Percentiles rank a stretch among this genome's conserved stretches.
phyloP scores from a whole-genome alignment of 1,284 basidiomycete genomes.

The Gymnopus androsaceus region DNA sequence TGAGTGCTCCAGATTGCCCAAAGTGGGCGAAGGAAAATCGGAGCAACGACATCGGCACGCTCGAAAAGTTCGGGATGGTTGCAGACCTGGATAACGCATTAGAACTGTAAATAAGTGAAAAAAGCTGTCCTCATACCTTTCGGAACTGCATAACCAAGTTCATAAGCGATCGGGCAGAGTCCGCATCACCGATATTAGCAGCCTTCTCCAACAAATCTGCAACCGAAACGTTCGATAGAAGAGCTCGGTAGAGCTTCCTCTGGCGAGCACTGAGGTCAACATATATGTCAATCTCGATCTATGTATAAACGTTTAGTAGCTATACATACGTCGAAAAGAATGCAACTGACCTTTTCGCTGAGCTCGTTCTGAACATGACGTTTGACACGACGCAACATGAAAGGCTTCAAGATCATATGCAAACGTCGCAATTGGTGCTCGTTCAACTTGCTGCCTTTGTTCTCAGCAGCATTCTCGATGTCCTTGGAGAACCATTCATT shows the following conservation, averaged over 20 bases:
- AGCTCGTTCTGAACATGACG: slow-evolving; percentile 99
- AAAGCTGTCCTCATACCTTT: slow-evolving; percentile 58
- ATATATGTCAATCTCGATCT: slow-evolving; percentile 97
- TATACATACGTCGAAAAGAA: neutral
- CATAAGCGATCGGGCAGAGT: slow-evolving; percentile 93
- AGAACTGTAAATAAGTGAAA: neutral
- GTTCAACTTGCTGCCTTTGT: slow-evolving; percentile 89
- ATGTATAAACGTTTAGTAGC: slow-evolving; percentile 3
- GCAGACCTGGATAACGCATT: slow-evolving; percentile 68
- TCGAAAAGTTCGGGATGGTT: slow-evolving; percentile 99
- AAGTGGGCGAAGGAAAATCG: slow-evolving; percentile 88
- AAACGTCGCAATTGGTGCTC: slow-evolving; percentile 94
- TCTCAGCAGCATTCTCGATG: slow-evolving; percentile 93
- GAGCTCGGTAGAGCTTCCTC: slow-evolving; percentile 87
- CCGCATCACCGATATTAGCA: slow-evolving; percentile 84
- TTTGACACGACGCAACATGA: slow-evolving; percentile 98
- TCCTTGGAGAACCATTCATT: slow-evolving; percentile 99
- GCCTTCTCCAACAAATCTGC: slow-evolving; percentile 94
- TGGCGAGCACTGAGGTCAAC: slow-evolving; percentile 95
- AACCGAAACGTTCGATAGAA: slow-evolving; percentile 93
- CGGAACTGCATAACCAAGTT: slow-evolving; percentile 99
- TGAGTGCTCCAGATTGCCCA: slow-evolving; percentile 79
- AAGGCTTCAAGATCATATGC: slow-evolving; percentile 99
- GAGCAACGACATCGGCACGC: slow-evolving; percentile 92
- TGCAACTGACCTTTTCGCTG: slow-evolving; percentile 84